These are phyloP conservation scores for Pichia rugopelliculosa DNA, from an alignment of 805 yeast genomes.

Conservation along the genomic window DNA sequence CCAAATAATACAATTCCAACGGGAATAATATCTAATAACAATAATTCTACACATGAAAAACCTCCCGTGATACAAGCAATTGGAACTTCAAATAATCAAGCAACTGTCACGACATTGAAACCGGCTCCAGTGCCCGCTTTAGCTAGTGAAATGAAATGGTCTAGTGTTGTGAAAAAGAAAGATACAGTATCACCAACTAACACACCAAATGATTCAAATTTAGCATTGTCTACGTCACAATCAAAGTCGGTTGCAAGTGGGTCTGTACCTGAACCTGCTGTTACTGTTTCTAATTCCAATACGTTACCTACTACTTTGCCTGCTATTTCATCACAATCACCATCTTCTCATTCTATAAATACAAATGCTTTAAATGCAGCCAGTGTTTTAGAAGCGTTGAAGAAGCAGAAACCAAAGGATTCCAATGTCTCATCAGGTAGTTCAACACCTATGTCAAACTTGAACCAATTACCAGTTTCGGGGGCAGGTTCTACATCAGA, in stretches of 20 bases:
- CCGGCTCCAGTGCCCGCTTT: conserved; percentile 32
- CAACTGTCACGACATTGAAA: conserved; percentile 26
- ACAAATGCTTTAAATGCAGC: conserved; percentile 30
- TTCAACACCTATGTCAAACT: background rate
- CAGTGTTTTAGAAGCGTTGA: conserved; percentile 31
- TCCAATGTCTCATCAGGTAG: conserved; percentile 1
- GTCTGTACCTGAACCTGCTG: background rate
- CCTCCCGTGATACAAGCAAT: conserved; percentile 14
- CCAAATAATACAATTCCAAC: background rate
- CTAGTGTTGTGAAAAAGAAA: conserved; percentile 24
- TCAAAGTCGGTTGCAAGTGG: no score
- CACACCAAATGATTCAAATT: background rate
- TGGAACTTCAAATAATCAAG: conserved; percentile 13
- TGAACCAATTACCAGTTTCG: conserved; percentile 1
- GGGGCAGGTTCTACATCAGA: background rate
- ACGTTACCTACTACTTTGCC: background rate
- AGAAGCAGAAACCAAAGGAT: conserved; percentile 28
- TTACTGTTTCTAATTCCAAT: background rate
- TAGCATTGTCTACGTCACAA: background rate
- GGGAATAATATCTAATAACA: conserved; percentile 2
- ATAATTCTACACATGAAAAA: conserved; percentile 1
- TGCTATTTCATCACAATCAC: background rate
- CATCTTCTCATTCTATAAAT: conserved; percentile 14
- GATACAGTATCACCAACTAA: conserved; percentile 1
- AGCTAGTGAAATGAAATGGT: conserved; percentile 28